Evolutionary conservation across 75 land plant species (phyloP), one percentile per base, ranked within the genome.

Genomic region (Chamaecyparis obtusa): DNA sequence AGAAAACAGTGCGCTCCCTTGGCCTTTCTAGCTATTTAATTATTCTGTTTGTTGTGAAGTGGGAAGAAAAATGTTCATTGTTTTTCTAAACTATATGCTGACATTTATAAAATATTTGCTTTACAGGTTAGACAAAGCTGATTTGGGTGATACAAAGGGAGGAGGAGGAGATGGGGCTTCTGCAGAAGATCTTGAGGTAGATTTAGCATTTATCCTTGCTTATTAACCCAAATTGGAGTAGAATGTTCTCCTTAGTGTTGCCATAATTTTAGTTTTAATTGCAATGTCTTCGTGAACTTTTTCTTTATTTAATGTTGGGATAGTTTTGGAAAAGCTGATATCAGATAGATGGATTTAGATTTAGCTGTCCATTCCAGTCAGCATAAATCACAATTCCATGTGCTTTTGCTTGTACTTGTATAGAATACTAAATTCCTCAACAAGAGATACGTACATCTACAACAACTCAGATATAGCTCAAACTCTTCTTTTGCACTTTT

Each of bases 101-200:
- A 64, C 69, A 5, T 64, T 6, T 64, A 64, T 7, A 64, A 24
- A 64, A 64, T 21, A 64, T 21, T 64, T 21, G 69, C 69, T 64
- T 64, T 64, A 6, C 46, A 43, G 33, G 83, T 13, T 39, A 24
- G 89, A 90, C 84, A 83, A 39, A 78, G 33, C 72, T 46, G 71
- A 83, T 86, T 80, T 83, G n/a, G 69, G 69, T 24, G 85, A 84
- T 46, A n/a, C n/a, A 86, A 79, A 86, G 86, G 81, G 86, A 83
- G 91, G 86, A 82, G 88, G 39, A 36, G 21, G 39, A 48, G 93
- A 93, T 88, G 94, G 89, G 88, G 88, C 94, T 69, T 92, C 95
- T 86, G 57, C 88, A 44, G 91, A 93, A 87, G 97, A 96, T 69
- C 84, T 95, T 78, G 96, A 95, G 95, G 96, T 95, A 89, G 33